Evolutionary conservation across 2,329 filamentous ascomycete genomes (phyloP).

Genomic region (Talaromyces verruculosus): DNA sequence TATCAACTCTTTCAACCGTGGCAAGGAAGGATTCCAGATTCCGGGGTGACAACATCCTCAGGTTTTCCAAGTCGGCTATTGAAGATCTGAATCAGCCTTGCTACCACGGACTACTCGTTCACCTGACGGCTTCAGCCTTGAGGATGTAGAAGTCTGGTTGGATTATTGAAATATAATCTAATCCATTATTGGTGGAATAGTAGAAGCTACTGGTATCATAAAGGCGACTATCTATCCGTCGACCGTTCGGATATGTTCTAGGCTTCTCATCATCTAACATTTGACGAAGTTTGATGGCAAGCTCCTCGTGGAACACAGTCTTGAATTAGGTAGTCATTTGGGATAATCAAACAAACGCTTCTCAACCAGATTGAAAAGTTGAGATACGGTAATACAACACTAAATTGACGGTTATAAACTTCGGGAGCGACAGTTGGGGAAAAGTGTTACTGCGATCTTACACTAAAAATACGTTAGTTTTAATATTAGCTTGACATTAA

Average conservation of each 20-base stretch:
- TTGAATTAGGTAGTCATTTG: too few relatives aligned
- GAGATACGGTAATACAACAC: too few relatives aligned
- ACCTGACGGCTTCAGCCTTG: neutral
- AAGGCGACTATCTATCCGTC: neutral
- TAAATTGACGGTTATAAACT: too few relatives aligned
- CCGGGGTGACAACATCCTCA: neutral
- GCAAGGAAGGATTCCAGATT: neutral
- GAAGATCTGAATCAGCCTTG: neutral
- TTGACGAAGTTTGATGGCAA: too few relatives aligned
- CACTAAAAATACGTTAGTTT: too few relatives aligned
- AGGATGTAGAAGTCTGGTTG: neutral
- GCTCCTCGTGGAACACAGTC: too few relatives aligned
- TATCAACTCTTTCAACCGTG: neutral
- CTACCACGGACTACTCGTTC: neutral
- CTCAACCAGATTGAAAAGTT: too few relatives aligned
- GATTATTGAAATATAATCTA: neutral
- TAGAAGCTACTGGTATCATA: constrained; percentile 1
- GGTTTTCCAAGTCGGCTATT: neutral
- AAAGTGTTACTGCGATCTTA: too few relatives aligned
- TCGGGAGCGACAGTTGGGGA: too few relatives aligned
- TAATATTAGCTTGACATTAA: too few relatives aligned
- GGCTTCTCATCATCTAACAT: neutral
- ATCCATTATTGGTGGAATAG: neutral
- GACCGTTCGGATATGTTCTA: neutral
- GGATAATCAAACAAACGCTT: too few relatives aligned